Evolutionary conservation across 2,329 filamentous ascomycete species (phyloP), one percentile per base, ranked within the genome.

Genomic region (Pestalotiopsis sp.): DNA sequence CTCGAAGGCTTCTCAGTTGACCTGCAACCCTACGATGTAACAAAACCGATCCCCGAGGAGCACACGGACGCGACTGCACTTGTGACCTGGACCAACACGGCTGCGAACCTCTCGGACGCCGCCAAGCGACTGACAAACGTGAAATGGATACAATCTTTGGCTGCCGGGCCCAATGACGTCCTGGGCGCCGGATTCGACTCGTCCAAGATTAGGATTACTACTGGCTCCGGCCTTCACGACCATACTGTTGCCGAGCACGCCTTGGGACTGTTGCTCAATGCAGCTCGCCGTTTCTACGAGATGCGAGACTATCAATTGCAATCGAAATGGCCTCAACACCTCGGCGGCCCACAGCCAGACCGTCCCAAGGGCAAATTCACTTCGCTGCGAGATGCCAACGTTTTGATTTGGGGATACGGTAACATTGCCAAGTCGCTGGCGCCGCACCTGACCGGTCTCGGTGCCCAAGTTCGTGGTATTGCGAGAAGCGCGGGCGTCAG

Each of bases 91-190:
- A 78, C 82, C 77, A 91, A 91, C 82, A 82, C 81, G 31, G 72
- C 86, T 56, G 80, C 80, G 14, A 90, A 90, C 81, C 87, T 91
- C 69, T 79, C 83, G 25, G 86, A 90, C 75, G 89, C 88, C 63
- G 86, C 84, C 2, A 72, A 76, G 64, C 84, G 85, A 69, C 81
- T 91, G 77, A 85, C 82, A 68, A 86, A 88, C 56, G 82, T 91
- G 14, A 82, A 82, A 71, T 91, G 89, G 88, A 91, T 91, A 78
- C 89, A 91, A 75, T 90, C 87, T 0, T 87, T 91, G 41, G 89
- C 89, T 45, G 89, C 89, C 0, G 89, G 89, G 0, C 89, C 89
- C 73, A 91, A 91, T 76, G 89, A 91, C 75, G 88, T 91, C 17
- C 84, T 91, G 20, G 77, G 76, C 65, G 89, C 88, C 31, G 89